A percentile compares a stretch with the other conserved stretches of the same genome.
Evolutionary conservation across 1,139 yeast species (phyloP).

Genomic region (Pneumocystis oryctolagi): DNA sequence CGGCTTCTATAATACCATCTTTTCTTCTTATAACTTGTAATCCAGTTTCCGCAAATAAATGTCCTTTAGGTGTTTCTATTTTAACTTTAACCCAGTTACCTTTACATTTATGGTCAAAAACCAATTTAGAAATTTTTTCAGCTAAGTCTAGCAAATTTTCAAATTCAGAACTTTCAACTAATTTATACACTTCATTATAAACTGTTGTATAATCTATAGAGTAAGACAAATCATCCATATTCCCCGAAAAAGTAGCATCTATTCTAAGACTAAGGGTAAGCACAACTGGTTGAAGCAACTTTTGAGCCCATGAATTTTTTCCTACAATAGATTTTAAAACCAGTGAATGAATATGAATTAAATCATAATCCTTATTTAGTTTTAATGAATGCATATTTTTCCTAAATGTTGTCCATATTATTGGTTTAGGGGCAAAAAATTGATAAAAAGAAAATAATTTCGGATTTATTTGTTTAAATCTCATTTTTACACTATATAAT

Average conservation of each 20-base stretch:
- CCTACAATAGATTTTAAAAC: constrained; percentile 11
- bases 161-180: constrained; percentile 1
- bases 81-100: constrained; percentile 36
- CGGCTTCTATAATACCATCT: constrained; percentile 12
- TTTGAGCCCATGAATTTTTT: constrained; percentile 13
- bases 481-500: too few relatives aligned
- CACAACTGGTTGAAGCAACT: constrained; percentile 43
- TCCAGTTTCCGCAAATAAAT: constrained; percentile 40
- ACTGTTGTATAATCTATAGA: constrained; percentile 81
- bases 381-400: background rate
- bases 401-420: background rate
- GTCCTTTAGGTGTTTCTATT: constrained; percentile 38
- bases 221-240: constrained; percentile 60
- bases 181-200: constrained; percentile 30
- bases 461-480: background rate
- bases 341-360: constrained; percentile 9
- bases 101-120: constrained; percentile 38
- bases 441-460: background rate
- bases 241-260: constrained; percentile 54
- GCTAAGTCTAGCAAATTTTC: constrained; percentile 49
- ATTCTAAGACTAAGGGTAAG: constrained; percentile 49
- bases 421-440: background rate
- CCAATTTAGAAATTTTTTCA: constrained; percentile 34
- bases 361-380: constrained; percentile 5
- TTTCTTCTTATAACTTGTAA: constrained; percentile 28